Evolutionary conservation across 2,329 filamentous ascomycete species (phyloP), one percentile per base, ranked within the genome.

Genomic region (Grosmannia serpens): DNA sequence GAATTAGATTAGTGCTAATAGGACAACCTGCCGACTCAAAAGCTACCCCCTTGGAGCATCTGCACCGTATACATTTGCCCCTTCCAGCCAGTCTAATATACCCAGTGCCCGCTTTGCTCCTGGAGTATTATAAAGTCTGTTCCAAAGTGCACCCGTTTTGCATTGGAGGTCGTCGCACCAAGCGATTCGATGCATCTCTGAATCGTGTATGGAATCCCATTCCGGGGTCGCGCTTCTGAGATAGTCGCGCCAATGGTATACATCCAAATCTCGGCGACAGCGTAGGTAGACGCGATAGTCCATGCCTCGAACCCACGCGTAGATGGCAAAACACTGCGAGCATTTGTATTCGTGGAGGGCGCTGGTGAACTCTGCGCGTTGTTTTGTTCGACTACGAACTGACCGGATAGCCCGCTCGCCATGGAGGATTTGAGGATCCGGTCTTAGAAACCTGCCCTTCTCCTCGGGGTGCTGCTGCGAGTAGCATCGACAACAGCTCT

Each of bases 401-500:
- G 31, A 24, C 29, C 24, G 7, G 2, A 35, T 55, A 29, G 53
- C 11, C 13, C 11, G 26, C 24, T 55, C 22, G 27, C 53, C 26
- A 17, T 47, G 17, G 8, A 22, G 24, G 17, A 46, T 29, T 24
- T 47, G 38, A 5, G 53, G 24, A 31, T 55, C 26, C 9, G 41
- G 22, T 26, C n/a, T 55, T 22, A 47, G 11, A 31, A 55, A 55
- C 3, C 5, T 55, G 26, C 53, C 53, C 53, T 47, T 55, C 53
- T 55, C 22, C 26, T 47, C 53, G 15, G 38, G 53, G 27, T 29
- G 17, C 17, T 55, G 22, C 22, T 47, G 10, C 17, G 53, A 46
- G 53, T 55, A 55, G 53, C 53, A 55, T 22, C 53, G 53, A 10
- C 53, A 55, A 26, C 53, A 55, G 26, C 33, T 47, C n/a, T 47